Base-by-base conservation (phyloP, 371 early-diverging fungal genomes). In the Cokeromyces recurvatus region DNA sequence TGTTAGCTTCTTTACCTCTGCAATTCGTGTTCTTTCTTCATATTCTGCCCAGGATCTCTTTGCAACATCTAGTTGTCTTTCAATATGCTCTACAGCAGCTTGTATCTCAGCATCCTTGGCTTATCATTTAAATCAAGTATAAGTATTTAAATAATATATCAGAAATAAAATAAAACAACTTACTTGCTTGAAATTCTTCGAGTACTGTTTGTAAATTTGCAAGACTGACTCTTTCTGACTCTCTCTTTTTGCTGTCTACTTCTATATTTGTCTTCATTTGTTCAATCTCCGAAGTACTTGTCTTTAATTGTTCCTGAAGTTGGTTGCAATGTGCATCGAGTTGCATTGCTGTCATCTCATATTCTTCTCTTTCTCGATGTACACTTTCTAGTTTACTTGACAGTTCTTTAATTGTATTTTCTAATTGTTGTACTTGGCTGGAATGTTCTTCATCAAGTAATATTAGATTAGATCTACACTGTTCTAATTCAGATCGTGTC, bases 121-220 rank as follows among this genome's bases (percentile, higher is more conserved):
- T 62, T n/a, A n/a, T n/a, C n/a, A n/a, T n/a, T n/a, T n/a, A n/a
- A n/a, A 50, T 34, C 31, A 19, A 14, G 9, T 35, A n/a, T 15
- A 53, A 38, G 16, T 11, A 23, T 11, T 16, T 21, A 29, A 43
- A 1, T 22, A 15, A 23, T 11, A n/a, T n/a, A n/a, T n/a, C 21
- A 16, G 15, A 2, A 21, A 4, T 31, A 9, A 12, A 2, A 25
- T 9, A 14, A 15, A 9, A 5, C 2, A 12, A 62, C 65, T 77
- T 76, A 66, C 85, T 72, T 17, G 84, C 81, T 64, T 95, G 92
- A 59, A 95, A 90, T 55, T 86, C 85, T 65, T 90, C 90, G 38
- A 95, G 64, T 5, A 93, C 94, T 24, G 77, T 59, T 52, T 92
- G 94, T 42, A 95, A 66, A 51, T 95, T 95, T 34, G 70, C 63